Percentiles rank a stretch among this genome's conserved stretches.
Evolutionary conservation across 495 filamentous ascomycete species (phyloP).

Genomic region (Aspergillus bertholletiae): DNA sequence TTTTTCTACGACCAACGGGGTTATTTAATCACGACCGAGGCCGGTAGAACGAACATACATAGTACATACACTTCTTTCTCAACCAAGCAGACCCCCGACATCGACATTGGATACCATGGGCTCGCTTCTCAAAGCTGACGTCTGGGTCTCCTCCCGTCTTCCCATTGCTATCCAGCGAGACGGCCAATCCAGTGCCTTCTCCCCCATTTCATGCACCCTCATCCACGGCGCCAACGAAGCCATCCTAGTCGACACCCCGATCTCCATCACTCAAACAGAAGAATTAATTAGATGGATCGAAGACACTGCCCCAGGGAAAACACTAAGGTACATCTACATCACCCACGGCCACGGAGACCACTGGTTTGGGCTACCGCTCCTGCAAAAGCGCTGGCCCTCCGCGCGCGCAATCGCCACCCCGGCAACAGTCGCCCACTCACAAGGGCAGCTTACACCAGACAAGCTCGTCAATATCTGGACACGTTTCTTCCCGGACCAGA

Average conservation of each 20-base stretch:
- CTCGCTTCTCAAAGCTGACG: neutral
- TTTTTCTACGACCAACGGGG: too few species aligned
- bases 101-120: neutral
- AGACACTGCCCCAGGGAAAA: conserved; percentile 15
- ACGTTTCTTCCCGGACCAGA: conserved; percentile 17
- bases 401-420: conserved; percentile 19
- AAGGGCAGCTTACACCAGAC: conserved; percentile 12
- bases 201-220: conserved; percentile 15
- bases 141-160: neutral
- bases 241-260: conserved; percentile 34
- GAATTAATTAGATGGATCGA: conserved; percentile 27
- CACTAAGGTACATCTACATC: conserved; percentile 34
- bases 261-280: too few species aligned
- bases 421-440: conserved; percentile 26
- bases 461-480: conserved; percentile 14
- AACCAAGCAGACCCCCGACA: neutral
- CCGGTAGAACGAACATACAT: too few species aligned
- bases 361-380: conserved; percentile 27
- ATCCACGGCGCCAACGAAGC: conserved; percentile 21
- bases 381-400: conserved; percentile 25
- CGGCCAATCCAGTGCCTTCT: neutral
- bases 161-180: neutral
- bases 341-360: conserved; percentile 45
- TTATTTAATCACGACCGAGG: too few species aligned
- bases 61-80: too few species aligned